Evolutionary conservation across 2,329 filamentous ascomycete species (phyloP).

Genomic region (Neonectria magnoliae): DNA sequence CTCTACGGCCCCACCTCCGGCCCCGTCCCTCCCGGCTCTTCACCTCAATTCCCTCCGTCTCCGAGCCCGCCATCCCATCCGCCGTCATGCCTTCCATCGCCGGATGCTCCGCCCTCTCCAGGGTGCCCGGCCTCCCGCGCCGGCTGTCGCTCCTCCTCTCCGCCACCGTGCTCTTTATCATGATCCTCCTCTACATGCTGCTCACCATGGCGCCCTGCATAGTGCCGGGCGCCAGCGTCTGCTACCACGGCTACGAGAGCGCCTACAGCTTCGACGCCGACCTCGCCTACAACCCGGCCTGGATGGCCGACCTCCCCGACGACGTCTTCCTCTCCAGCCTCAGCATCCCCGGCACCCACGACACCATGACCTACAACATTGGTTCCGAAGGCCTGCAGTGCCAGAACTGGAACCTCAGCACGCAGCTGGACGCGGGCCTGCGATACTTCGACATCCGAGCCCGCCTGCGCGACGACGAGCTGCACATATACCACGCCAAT

Average conservation of each 20-base stretch:
- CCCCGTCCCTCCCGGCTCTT: slow-evolving; percentile 24
- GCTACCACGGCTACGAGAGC: slow-evolving; percentile 44
- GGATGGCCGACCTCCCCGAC: slow-evolving; percentile 58
- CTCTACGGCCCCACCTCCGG: slow-evolving; percentile 25
- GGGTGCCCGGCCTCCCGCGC: slow-evolving; percentile 26
- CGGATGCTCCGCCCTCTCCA: slow-evolving; percentile 28
- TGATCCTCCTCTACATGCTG: slow-evolving; percentile 41
- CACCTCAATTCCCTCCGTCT: slow-evolving; percentile 25
- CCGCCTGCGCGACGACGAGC: slow-evolving; percentile 52
- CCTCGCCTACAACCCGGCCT: slow-evolving; percentile 46
- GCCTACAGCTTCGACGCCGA: slow-evolving; percentile 56
- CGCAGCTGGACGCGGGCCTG: slow-evolving; percentile 58
- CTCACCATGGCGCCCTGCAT: slow-evolving; percentile 43
- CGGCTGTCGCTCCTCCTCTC: slow-evolving; percentile 34
- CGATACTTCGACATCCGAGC: slow-evolving; percentile 62
- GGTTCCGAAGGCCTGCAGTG: slow-evolving; percentile 52
- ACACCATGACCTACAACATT: slow-evolving; percentile 61
- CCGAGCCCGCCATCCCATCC: slow-evolving; percentile 21
- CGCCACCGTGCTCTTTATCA: slow-evolving; percentile 34
- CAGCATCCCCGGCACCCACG: slow-evolving; percentile 63
- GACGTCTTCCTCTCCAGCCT: slow-evolving; percentile 53
- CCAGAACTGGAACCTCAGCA: slow-evolving; percentile 57
- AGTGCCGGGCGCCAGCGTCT: slow-evolving; percentile 38
- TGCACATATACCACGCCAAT: slow-evolving; percentile 59
- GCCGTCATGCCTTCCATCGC: slow-evolving; percentile 35